Base-by-base conservation (phyloP, 768 basidiomycete genomes). In the Suillus discolor region DNA sequence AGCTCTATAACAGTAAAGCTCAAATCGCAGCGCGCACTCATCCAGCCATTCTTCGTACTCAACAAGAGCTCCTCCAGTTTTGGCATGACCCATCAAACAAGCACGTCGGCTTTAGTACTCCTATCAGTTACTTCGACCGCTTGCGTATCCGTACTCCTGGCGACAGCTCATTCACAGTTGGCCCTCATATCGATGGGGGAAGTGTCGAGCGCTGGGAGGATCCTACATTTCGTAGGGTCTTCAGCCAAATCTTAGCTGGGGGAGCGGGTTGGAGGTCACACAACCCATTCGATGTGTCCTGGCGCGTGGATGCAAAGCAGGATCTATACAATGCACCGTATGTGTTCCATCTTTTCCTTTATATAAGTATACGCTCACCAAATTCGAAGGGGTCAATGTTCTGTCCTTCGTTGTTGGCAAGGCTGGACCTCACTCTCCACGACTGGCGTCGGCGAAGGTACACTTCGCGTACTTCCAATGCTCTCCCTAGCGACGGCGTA, bases 71-170 rank as follows among this genome's bases (percentile, higher is more conserved):
- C 12, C 79, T 90, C 11, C 80, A 81, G 5, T 79, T 92, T 16
- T 91, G 88, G 87, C 81, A 87, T 67, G 67, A 65, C 28, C 78
- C 84, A 62, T 74, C 81, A 1, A 66, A 71, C 36, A 74, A 82
- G 34, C 73, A 77, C 34, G 74, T 89, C 63, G 80, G 79, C 64
- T 80, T 91, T 36, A 69, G 76, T 13, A 86, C 81, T 3, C 90
- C 91, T 0, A 76, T 93, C n/a, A 86, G 87, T 1, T 94, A 94
- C 74, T 90, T 87, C 65, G 92, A 94, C 75, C 83, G 92, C 7
- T 77, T 93, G 13, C 83, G 91, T 2, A 90, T 93, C 57, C 84
- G 93, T 6, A 82, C 82, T 36, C 90, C 91, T 0, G 93, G 92
- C 0, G 91, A 92, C 66, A 75, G 81, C 15, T 82, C 82, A 57